These are phyloP conservation scores for Vitis hybrid DNA, from an alignment of 177 flowering plant species.

Conservation along the genomic window DNA sequence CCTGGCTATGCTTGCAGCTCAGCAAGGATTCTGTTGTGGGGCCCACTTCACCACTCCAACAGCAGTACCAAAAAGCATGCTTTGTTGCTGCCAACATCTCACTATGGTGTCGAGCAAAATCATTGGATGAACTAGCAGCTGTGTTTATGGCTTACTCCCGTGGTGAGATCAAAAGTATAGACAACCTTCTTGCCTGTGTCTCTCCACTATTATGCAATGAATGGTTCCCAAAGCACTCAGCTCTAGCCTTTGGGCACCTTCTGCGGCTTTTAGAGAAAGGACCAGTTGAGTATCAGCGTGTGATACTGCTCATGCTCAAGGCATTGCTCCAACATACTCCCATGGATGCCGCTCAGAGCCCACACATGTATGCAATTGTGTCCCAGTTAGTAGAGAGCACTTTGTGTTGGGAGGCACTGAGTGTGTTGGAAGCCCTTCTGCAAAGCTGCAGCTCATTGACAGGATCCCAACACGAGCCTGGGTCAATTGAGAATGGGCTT, in stretches of 20 bases:
- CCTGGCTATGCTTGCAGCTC: conserved; percentile 97
- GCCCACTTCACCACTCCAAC: conserved; percentile 63
- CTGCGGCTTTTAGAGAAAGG: conserved; percentile 87
- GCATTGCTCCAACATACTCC: conserved; percentile 96
- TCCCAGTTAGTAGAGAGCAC: conserved; percentile 98
- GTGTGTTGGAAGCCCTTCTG: conserved; percentile 90
- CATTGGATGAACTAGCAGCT: conserved; percentile 71
- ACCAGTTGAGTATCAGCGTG: conserved; percentile 90
- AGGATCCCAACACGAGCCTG: conserved; percentile 57
- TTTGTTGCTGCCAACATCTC: conserved; percentile 80
- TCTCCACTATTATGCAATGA: conserved; percentile 81
- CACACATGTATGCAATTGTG: conserved; percentile 94
- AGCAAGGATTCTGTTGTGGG: conserved; percentile 55
- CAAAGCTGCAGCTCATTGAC: conserved; percentile 88
- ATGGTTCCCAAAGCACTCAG: conserved; percentile 98
- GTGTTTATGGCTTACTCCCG: conserved; percentile 79
- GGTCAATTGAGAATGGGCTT: conserved; percentile 61
- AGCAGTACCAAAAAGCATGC: conserved; percentile 80
- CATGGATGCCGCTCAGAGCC: conserved; percentile 95
- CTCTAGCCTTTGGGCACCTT: conserved; percentile 94
- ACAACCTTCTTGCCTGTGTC: conserved; percentile 74
- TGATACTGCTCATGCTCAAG: conserved; percentile 86
- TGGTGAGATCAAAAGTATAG: conserved; percentile 67
- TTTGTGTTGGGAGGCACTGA: conserved; percentile 92
- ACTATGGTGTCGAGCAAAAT: conserved; percentile 82